phyloP scores from a whole-genome alignment of 2,329 filamentous ascomycete genomes.

The Sporothrix brasiliensis region DNA sequence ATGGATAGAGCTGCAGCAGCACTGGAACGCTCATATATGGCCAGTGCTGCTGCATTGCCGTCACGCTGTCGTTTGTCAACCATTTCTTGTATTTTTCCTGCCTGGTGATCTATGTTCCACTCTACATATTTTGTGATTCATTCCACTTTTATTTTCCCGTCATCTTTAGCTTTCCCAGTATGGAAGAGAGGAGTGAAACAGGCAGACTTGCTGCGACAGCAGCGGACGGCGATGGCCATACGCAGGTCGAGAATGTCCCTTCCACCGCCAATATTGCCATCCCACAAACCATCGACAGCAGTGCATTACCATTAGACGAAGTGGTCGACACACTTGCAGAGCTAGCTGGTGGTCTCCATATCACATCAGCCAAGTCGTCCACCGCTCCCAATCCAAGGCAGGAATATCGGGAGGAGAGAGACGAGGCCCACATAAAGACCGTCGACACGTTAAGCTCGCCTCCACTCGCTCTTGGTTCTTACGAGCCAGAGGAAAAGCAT shows the following conservation, averaged over 20 bases:
- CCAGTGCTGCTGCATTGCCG: background rate
- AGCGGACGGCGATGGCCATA: background rate
- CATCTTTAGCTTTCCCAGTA: background rate
- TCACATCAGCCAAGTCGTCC: background rate
- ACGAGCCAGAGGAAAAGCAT: background rate
- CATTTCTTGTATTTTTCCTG: background rate
- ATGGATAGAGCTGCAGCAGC: background rate
- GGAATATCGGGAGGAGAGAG: background rate
- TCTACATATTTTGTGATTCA: background rate
- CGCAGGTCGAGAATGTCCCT: background rate
- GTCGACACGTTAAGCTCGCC: too few species aligned
- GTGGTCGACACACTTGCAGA: background rate
- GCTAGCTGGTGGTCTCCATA: background rate
- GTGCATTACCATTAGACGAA: background rate
- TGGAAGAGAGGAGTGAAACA: background rate
- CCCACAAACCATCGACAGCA: background rate
- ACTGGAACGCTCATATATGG: background rate
- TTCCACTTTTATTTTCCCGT: background rate
- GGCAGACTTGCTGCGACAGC: background rate
- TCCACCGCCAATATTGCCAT: background rate
- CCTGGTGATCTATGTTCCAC: constrained; percentile 7
- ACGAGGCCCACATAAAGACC: background rate
- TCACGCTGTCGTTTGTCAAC: background rate
- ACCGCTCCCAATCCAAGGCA: background rate
- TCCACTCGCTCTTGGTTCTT: background rate